phyloP scores from a whole-genome alignment of 1,284 basidiomycete genomes.

The Entoloma clypeatum region DNA sequence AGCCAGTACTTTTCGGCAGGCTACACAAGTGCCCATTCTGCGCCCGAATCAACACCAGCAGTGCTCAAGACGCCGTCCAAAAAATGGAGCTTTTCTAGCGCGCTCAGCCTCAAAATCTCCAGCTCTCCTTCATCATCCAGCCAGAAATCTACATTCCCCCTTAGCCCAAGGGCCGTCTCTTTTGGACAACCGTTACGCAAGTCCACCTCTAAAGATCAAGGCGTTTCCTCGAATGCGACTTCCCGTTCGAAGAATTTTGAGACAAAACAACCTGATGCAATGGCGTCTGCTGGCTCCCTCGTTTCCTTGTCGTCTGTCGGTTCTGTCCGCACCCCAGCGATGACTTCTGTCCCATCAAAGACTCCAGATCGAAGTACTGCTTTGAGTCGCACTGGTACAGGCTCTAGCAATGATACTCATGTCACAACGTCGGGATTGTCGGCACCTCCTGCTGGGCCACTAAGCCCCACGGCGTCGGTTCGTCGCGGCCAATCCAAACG shows the following conservation, averaged over 20 bases:
- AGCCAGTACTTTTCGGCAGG: constrained; percentile 36
- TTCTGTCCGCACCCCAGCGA: constrained; percentile 48
- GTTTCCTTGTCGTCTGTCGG: constrained; percentile 69
- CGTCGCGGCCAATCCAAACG: constrained; percentile 69
- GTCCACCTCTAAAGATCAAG: constrained; percentile 62
- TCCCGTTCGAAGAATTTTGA: constrained; percentile 59
- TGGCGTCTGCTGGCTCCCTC: constrained; percentile 70
- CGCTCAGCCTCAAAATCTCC: constrained; percentile 78
- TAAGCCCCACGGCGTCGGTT: constrained; percentile 65
- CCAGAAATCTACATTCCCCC: constrained; percentile 45
- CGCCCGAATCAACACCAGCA: constrained; percentile 39
- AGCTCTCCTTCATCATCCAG: constrained; percentile 62
- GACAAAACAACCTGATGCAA: constrained; percentile 65
- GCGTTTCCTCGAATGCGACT: constrained; percentile 39
- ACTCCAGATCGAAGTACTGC: constrained; percentile 48
- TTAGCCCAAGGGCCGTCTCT: constrained; percentile 61
- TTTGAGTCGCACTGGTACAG: constrained; percentile 62
- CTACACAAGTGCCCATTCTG: constrained; percentile 34
- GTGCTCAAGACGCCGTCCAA: constrained; percentile 75
- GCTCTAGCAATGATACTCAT: constrained; percentile 68
- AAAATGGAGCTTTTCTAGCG: constrained; percentile 95
- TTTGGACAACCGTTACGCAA: constrained; percentile 63
- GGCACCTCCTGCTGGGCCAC: constrained; percentile 47
- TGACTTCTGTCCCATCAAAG: constrained; percentile 28
- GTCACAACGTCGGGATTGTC: constrained; percentile 48